Evolutionary conservation across 352 stramenopile species (phyloP), one percentile per base, ranked within the genome.

Genomic region (Globisporangium cystogenes): DNA sequence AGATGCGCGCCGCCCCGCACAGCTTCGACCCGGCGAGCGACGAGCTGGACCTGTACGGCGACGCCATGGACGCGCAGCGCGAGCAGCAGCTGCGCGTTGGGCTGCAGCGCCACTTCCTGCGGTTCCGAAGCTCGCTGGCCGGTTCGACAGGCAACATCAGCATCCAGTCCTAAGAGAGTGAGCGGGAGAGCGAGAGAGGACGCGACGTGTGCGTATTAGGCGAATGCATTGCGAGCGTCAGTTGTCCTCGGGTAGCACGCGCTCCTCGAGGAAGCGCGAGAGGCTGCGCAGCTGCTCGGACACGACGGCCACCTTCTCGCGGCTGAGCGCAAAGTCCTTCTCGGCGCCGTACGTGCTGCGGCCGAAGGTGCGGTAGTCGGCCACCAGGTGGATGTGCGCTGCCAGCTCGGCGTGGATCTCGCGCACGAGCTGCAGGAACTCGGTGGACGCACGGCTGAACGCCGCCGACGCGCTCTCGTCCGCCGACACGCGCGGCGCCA

Each of bases 401-500:
- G 81, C 83, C 20, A 94, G 68, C 55, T 94, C 83, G 7, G 74
- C 72, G 69, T 94, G 83, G 55, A 94, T 87, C 59, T 90, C 79
- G 51, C 86, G 78, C n/a, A 94, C 73, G 43, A 92, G 74, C 68
- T 92, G 83, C 53, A 94, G 64, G 62, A 94, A 94, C 57, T 92
- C 81, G 41, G 77, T 90, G 56, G 81, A 87, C 21, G 83, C 60
- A 49, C 72, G 67, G 60, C 85, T 89, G 60, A 94, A 94, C 33
- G 78, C 74, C 51, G 83, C 76, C 15, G 68, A 82, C 36, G 74
- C 78, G 59, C 55, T 89, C 51, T 87, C 77, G 3, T 89, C 77
- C 0, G 72, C 82, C 24, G 80, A 84, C 14, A 65, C 70, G 37
- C 76, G 76, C 33, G 82, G 77, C 35, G 66, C 59, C 60, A 90